phyloP scores from a whole-genome alignment of 23 red algal genomes.

The Pyropia yezoensis region DNA sequence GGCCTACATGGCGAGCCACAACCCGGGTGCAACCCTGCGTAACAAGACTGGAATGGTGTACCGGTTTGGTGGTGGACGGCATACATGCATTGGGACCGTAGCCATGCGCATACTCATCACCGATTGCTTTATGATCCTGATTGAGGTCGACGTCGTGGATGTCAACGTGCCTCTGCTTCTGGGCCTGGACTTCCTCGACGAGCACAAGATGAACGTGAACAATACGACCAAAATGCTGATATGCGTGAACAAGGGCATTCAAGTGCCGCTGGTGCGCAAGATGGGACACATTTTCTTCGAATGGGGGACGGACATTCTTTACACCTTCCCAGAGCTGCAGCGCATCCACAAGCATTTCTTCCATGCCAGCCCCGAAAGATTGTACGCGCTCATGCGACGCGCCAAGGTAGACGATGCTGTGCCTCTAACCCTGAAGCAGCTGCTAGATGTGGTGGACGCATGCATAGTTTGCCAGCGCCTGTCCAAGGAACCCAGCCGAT shows the following conservation, averaged over 20 bases:
- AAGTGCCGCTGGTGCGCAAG: constrained; percentile 5
- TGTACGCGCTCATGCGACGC: constrained; percentile 1
- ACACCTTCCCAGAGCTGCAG: constrained; percentile 15
- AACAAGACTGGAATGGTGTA: too few relatives aligned
- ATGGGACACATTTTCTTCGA: constrained; percentile 4
- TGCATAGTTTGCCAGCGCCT: constrained; percentile 7
- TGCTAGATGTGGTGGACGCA: neutral
- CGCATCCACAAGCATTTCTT: constrained; percentile 15
- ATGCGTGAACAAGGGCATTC: constrained; percentile 1
- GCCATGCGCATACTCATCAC: too few relatives aligned
- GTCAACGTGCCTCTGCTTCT: too few relatives aligned
- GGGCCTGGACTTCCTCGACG: neutral
- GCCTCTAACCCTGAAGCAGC: neutral
- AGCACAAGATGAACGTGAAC: constrained; percentile 3
- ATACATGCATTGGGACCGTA: too few relatives aligned
- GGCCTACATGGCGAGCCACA: too few relatives aligned
- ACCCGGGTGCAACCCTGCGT: too few relatives aligned
- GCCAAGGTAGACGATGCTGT: neutral
- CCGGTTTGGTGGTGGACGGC: too few relatives aligned
- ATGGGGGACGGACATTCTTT: neutral
- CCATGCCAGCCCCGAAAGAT: neutral
- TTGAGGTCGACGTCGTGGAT: too few relatives aligned
- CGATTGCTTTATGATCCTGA: too few relatives aligned
- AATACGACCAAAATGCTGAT: neutral
- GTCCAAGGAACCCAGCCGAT: neutral